Conservation (phyloP, 2,329 filamentous ascomycete species). For the Periconia sp. region DNA sequence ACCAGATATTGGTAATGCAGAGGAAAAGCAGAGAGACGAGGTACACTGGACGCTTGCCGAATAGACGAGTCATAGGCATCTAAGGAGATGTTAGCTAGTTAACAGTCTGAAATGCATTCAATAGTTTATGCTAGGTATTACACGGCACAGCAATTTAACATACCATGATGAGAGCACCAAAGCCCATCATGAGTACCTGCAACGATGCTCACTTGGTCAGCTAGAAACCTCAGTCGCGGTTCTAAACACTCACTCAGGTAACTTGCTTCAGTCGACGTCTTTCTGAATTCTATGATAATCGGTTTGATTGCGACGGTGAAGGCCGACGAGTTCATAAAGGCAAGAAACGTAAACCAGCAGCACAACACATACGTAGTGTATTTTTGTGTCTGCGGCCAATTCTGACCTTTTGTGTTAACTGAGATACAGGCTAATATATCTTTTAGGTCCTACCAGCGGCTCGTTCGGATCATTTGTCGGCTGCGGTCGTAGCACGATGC, state of each 20-base stretch:
- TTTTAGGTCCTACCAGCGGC: slow-evolving; percentile 3
- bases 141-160: slow-evolving; percentile 63
- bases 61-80: slow-evolving; percentile 59
- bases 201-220: background rate
- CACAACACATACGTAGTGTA: background rate
- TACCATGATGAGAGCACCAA: slow-evolving; percentile 57
- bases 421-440: too few relatives aligned
- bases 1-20: slow-evolving; percentile 58
- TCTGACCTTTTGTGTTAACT: background rate
- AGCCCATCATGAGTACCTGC: slow-evolving; percentile 2
- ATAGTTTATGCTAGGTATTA: too few relatives aligned
- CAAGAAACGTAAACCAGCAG: slow-evolving; percentile 3
- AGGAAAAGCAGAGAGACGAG: slow-evolving; percentile 55
- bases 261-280: slow-evolving; percentile 2
- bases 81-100: background rate
- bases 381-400: slow-evolving; percentile 1
- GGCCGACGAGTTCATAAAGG: slow-evolving; percentile 5
- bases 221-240: background rate
- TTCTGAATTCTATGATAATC: slow-evolving; percentile 1
- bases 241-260: background rate
- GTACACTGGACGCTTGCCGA: slow-evolving; percentile 59
- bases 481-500: slow-evolving; percentile 6
- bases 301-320: slow-evolving; percentile 3
- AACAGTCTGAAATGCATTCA: too few relatives aligned
- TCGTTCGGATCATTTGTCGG: slow-evolving; percentile 11